Conservation (phyloP, 352 stramenopile species). For the Globisporangium viniferum region DNA sequence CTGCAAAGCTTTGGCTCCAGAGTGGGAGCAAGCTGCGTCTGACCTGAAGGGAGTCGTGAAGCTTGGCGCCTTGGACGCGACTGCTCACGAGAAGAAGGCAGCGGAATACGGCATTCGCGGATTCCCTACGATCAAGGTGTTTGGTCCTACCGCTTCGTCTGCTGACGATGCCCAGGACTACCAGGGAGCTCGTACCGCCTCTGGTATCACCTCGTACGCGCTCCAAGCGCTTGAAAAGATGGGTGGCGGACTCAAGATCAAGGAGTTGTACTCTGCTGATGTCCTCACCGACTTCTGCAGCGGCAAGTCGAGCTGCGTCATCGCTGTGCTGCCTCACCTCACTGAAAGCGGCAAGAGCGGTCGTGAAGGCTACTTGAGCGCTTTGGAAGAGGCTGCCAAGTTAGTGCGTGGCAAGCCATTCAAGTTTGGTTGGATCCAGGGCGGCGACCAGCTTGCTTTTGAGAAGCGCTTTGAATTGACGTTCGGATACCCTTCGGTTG, state of each 20-base stretch:
- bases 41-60: slow-evolving; percentile 89
- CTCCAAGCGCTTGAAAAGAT: slow-evolving; percentile 70
- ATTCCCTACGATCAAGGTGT: slow-evolving; percentile 96
- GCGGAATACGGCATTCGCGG: slow-evolving; percentile 88
- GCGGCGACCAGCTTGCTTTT: slow-evolving; percentile 78
- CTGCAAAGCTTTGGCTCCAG: slow-evolving; percentile 89
- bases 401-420: slow-evolving; percentile 88
- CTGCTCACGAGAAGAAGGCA: slow-evolving; percentile 88
- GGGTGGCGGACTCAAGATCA: slow-evolving; percentile 73
- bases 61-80: slow-evolving; percentile 91
- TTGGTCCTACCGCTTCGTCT: slow-evolving; percentile 66
- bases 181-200: slow-evolving; percentile 80
- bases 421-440: slow-evolving; percentile 90
- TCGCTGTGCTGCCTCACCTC: slow-evolving; percentile 89
- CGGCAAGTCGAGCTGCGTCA: slow-evolving; percentile 87
- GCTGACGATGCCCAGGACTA: slow-evolving; percentile 77
- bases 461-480: slow-evolving; percentile 87
- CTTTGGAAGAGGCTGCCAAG: slow-evolving; percentile 80
- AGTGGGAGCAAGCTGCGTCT: slow-evolving; percentile 88
- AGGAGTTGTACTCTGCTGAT: slow-evolving; percentile 66
- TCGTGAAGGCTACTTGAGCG: slow-evolving; percentile 83
- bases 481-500: slow-evolving; percentile 89
- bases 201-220: slow-evolving; percentile 76
- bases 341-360: slow-evolving; percentile 81
- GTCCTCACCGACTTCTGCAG: slow-evolving; percentile 81